Evolutionary conservation across 1,284 basidiomycete genomes (phyloP).

Genomic region (Dichomitus squalens): DNA sequence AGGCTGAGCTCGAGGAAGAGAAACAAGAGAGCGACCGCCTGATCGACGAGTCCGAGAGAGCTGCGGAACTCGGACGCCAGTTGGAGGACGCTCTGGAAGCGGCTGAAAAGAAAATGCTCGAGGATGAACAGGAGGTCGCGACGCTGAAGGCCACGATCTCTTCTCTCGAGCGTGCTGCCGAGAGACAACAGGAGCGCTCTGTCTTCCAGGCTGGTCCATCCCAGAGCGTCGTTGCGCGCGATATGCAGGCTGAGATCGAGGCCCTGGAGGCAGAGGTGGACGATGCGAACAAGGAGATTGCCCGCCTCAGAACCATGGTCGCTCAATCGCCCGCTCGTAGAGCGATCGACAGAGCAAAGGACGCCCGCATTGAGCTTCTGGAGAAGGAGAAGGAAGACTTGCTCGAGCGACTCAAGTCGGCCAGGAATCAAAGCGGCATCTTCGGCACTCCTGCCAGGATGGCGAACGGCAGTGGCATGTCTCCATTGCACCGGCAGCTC

Average conservation of each 20-base stretch:
- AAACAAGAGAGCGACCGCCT: conserved; percentile 51
- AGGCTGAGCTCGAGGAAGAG: conserved; percentile 48
- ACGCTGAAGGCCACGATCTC: conserved; percentile 54
- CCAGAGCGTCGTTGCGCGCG: conserved; percentile 34
- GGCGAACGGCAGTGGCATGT: conserved; percentile 58
- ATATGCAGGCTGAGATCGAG: conserved; percentile 53
- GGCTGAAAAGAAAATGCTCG: conserved; percentile 63
- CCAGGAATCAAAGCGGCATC: conserved; percentile 49
- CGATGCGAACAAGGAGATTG: conserved; percentile 80
- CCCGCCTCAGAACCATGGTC: conserved; percentile 67
- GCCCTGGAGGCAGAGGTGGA: conserved; percentile 79
- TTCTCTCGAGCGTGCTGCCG: conserved; percentile 60
- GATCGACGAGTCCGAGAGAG: conserved; percentile 53
- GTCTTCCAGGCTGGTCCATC: conserved; percentile 38
- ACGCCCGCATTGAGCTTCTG: conserved; percentile 70
- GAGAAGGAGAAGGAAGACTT: conserved; percentile 78
- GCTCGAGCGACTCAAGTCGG: conserved; percentile 62
- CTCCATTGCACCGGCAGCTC: conserved; percentile 73
- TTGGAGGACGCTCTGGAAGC: conserved; percentile 75
- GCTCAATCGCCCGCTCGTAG: conserved; percentile 75
- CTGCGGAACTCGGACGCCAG: conserved; percentile 57
- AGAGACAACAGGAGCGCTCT: conserved; percentile 44
- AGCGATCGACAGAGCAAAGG: conserved; percentile 73
- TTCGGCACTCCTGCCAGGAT: conserved; percentile 54
- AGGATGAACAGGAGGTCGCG: conserved; percentile 58